A percentile compares a stretch with the other conserved stretches of the same genome.
Conservation (phyloP, 441 rosid species). For the Kokia cookei region DNA sequence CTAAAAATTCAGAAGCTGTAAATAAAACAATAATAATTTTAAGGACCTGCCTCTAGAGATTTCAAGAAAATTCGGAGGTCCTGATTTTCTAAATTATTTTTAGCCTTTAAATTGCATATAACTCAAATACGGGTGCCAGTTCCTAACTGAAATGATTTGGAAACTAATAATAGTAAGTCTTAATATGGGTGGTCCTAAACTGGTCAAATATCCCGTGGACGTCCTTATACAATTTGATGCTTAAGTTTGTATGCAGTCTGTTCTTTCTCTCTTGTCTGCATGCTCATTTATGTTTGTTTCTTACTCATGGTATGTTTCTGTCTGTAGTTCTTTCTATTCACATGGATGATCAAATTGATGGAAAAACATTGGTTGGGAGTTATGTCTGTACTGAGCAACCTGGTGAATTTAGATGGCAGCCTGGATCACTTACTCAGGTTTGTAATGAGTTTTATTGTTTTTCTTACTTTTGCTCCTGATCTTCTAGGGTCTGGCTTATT, state of each 20-base stretch:
- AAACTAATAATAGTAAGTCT: not conserved
- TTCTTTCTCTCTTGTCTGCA: not conserved
- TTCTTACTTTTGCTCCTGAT: conserved; percentile 3
- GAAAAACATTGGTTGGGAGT: conserved; percentile 86
- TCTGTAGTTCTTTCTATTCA: conserved; percentile 69
- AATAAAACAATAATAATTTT: not conserved
- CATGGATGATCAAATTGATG: conserved; percentile 99
- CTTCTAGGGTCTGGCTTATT: not conserved
- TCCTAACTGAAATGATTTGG: not conserved
- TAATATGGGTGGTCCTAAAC: not conserved
- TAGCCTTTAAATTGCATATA: not conserved
- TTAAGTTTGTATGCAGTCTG: not conserved
- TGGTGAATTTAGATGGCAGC: conserved; percentile 99
- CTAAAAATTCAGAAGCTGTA: not conserved
- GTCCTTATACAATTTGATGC: not conserved
- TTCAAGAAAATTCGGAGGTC: not conserved
- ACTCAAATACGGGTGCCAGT: not conserved
- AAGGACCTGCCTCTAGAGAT: not conserved
- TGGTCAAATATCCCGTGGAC: not conserved
- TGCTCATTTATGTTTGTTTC: conserved; percentile 9
- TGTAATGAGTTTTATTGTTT: conserved; percentile 15
- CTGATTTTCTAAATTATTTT: not conserved
- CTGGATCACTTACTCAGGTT: conserved; percentile 97
- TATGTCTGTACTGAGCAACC: conserved; percentile 95
- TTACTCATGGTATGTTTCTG: not conserved